phyloP scores from a whole-genome alignment of 306 rosid species.

The Canavalia gladiata region DNA sequence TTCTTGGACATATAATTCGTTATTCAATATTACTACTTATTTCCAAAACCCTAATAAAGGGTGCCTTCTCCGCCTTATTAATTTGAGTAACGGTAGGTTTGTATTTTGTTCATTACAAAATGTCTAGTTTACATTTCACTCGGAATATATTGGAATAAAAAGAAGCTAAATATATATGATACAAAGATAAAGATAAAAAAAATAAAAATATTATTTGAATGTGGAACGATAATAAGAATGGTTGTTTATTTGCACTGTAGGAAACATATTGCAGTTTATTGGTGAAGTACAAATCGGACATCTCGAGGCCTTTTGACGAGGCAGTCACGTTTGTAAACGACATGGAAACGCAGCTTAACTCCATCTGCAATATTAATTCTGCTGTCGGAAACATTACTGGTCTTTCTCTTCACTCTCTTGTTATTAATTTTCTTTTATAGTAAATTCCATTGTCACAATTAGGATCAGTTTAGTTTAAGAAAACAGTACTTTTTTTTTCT shows the following conservation, averaged over 20 bases:
- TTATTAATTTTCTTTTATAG: neutral
- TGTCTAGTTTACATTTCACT: too few relatives aligned
- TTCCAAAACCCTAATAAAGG: constrained; percentile 45
- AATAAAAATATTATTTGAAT: too few relatives aligned
- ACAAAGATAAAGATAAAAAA: too few relatives aligned
- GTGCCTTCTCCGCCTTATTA: too few relatives aligned
- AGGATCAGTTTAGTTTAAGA: neutral
- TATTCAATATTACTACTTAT: too few relatives aligned
- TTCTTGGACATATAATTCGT: too few relatives aligned
- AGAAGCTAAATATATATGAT: too few relatives aligned
- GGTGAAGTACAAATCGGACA: constrained; percentile 68
- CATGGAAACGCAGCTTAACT: constrained; percentile 69
- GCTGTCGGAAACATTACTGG: constrained; percentile 47
- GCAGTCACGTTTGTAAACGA: constrained; percentile 65
- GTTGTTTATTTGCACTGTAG: constrained; percentile 42
- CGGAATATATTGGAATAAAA: too few relatives aligned
- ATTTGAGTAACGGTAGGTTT: too few relatives aligned
- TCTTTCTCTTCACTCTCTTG: constrained; percentile 48
- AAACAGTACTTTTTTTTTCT: too few relatives aligned
- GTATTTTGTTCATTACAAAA: too few relatives aligned
- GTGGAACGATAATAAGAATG: too few relatives aligned
- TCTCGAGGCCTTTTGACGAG: constrained; percentile 64
- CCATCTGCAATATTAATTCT: constrained; percentile 45
- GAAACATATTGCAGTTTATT: constrained; percentile 62
- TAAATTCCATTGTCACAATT: neutral